Percentiles rank a stretch among this genome's conserved stretches.
Evolutionary conservation across 2,329 filamentous ascomycete genomes (phyloP).

Genomic region (Pseudopyricularia cyperi): DNA sequence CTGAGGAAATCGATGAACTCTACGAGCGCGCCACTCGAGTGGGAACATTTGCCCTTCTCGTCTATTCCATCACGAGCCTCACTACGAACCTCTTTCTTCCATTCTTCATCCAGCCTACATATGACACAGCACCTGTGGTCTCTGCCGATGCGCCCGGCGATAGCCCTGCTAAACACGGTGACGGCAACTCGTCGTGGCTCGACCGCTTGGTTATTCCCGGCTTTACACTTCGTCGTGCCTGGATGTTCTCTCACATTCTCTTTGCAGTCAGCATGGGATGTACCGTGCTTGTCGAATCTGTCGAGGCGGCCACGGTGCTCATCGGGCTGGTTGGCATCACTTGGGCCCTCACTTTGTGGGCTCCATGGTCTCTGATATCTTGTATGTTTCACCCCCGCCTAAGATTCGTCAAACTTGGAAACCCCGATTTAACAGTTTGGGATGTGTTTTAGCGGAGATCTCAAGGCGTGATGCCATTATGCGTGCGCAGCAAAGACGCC

Average conservation of each 20-base stretch:
- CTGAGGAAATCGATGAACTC: constrained; percentile 60
- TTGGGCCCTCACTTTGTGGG: constrained; percentile 90
- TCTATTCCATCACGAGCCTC: constrained; percentile 80
- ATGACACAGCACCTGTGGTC: constrained; percentile 33
- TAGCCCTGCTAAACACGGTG: constrained; percentile 17
- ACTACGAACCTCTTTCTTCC: constrained; percentile 71
- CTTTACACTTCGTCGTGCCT: constrained; percentile 76
- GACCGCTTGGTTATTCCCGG: constrained; percentile 61
- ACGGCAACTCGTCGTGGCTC: constrained; percentile 30
- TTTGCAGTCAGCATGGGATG: constrained; percentile 73
- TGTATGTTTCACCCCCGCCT: background rate
- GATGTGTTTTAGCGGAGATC: constrained; percentile 61
- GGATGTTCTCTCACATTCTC: constrained; percentile 74
- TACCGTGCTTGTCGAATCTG: constrained; percentile 64
- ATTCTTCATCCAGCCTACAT: constrained; percentile 74
- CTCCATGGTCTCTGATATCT: constrained; percentile 78
- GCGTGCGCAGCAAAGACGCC: constrained; percentile 21
- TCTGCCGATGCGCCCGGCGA: constrained; percentile 17
- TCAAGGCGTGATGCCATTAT: constrained; percentile 58
- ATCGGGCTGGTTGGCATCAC: constrained; percentile 77
- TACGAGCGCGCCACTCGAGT: constrained; percentile 80
- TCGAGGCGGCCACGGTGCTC: constrained; percentile 59
- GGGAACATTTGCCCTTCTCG: constrained; percentile 76
- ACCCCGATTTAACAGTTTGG: background rate
- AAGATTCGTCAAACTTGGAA: background rate